These are phyloP conservation scores for Tetracentron sinense DNA, from an alignment of 164 flowering plant species.

Conservation along the genomic window DNA sequence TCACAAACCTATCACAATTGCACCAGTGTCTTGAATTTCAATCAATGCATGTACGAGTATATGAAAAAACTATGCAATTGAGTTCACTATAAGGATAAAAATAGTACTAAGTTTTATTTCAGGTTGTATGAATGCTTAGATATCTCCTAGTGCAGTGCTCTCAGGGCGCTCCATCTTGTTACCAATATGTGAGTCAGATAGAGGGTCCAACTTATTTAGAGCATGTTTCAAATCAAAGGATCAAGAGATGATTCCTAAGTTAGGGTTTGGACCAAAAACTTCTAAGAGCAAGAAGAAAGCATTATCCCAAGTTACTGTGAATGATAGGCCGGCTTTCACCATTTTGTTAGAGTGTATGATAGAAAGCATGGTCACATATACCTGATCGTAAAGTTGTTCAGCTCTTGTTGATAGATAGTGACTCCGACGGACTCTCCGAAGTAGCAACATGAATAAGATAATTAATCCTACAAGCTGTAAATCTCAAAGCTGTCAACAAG, in stretches of 20 bases:
- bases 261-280: too few species aligned
- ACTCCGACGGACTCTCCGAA: conserved; percentile 38
- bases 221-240: background rate
- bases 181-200: background rate
- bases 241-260: too few species aligned
- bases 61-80: background rate
- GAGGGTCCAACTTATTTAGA: background rate
- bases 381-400: conserved; percentile 84
- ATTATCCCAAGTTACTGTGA: background rate
- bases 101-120: background rate
- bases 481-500: conserved; percentile 30
- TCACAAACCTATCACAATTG: conserved; percentile 70
- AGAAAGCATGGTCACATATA: conserved; percentile 17
- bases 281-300: too few species aligned
- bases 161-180: background rate
- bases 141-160: background rate
- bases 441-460: conserved; percentile 19
- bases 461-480: conserved; percentile 55
- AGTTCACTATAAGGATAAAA: conserved; percentile 1
- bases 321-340: background rate
- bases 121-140: background rate
- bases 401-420: conserved; percentile 47
- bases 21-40: conserved; percentile 4
- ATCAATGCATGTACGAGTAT: background rate
- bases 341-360: background rate